A percentile compares a stretch with the other conserved stretches of the same genome.
Evolutionary conservation across 257 asterid genomes (phyloP).

Genomic region (Lycium ferocissimum): DNA sequence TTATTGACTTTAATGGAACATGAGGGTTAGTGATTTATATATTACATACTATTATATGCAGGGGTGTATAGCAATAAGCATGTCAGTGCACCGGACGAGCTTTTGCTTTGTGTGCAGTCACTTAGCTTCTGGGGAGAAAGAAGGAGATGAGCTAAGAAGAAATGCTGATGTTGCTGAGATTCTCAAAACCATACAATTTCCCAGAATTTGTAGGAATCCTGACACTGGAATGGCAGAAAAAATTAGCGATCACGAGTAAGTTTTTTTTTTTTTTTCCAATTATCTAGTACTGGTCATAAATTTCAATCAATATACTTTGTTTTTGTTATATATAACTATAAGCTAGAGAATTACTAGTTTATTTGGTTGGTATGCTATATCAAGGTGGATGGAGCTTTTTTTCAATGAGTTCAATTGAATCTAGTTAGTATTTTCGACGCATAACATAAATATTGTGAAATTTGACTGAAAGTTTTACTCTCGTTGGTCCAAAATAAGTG

Average conservation of each 20-base stretch:
- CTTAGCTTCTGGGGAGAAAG: constrained; percentile 95
- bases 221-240: constrained; percentile 54
- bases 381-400: neutral
- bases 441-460: neutral
- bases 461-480: no score
- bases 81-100: constrained; percentile 85
- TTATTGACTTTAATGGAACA: neutral
- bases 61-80: constrained; percentile 95
- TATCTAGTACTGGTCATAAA: neutral
- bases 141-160: constrained; percentile 81
- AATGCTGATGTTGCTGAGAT: constrained; percentile 86
- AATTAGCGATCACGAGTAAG: constrained; percentile 82
- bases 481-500: no score
- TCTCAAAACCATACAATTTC: constrained; percentile 63
- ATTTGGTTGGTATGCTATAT: neutral
- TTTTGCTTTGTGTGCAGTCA: constrained; percentile 94
- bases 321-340: neutral
- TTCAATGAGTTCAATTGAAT: neutral
- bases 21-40: neutral
- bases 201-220: constrained; percentile 64
- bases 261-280: neutral
- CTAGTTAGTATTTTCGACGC: neutral
- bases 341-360: neutral
- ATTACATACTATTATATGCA: constrained; percentile 27
- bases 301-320: neutral